phyloP scores from a whole-genome alignment of 495 filamentous ascomycete genomes.

The Oidiodendron maius region DNA sequence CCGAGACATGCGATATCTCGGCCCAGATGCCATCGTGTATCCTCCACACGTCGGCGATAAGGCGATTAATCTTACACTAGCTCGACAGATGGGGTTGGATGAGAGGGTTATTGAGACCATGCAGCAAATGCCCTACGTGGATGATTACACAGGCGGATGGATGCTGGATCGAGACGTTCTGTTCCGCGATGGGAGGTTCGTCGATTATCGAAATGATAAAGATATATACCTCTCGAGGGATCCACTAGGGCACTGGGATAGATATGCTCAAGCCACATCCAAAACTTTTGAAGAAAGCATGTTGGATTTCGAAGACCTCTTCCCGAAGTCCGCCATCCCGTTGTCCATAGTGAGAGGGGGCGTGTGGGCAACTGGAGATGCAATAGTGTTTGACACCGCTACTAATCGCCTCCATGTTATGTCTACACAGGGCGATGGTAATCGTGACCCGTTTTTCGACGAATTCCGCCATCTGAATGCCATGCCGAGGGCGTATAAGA shows the following conservation, averaged over 20 bases:
- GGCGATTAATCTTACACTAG: background rate
- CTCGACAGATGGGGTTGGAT: background rate
- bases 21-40: background rate
- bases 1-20: background rate
- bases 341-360: too few species aligned
- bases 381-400: too few species aligned
- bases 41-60: constrained; percentile 1
- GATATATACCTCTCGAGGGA: constrained; percentile 1
- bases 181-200: constrained; percentile 1
- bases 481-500: too few species aligned
- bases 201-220: background rate
- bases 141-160: background rate
- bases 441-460: too few species aligned
- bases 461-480: too few species aligned
- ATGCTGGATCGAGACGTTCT: constrained; percentile 2
- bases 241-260: constrained; percentile 2
- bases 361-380: too few species aligned
- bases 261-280: too few species aligned
- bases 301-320: too few species aligned
- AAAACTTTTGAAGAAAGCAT: too few species aligned
- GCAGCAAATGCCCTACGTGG: background rate
- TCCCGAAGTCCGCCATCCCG: too few species aligned
- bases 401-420: too few species aligned
- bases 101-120: constrained; percentile 2
- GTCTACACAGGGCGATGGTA: too few species aligned